phyloP scores from a whole-genome alignment of 2,329 filamentous ascomycete genomes.

The Nemania diffusa region DNA sequence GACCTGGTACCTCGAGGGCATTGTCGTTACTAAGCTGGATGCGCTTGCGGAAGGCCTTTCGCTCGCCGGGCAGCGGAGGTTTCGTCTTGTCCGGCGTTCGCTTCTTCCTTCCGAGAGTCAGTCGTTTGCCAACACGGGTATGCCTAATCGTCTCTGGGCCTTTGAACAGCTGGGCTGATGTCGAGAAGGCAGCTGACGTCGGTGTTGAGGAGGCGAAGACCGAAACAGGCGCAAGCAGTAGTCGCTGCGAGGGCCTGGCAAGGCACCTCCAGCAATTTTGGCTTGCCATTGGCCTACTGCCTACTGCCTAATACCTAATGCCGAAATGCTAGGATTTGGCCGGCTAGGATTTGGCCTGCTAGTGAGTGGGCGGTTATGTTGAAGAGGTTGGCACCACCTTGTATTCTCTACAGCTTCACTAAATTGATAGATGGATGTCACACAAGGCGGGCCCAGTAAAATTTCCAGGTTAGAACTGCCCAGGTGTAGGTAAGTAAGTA shows the following conservation, averaged over 20 bases:
- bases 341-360: too few relatives aligned
- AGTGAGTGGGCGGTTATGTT: background rate
- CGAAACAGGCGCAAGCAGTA: constrained; percentile 41
- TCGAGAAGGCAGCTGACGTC: constrained; percentile 45
- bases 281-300: constrained; percentile 60
- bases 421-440: constrained; percentile 17
- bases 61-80: constrained; percentile 78
- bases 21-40: constrained; percentile 95
- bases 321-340: background rate
- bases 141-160: constrained; percentile 34
- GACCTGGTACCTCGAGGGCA: constrained; percentile 78
- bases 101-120: constrained; percentile 62
- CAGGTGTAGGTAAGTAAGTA: too few relatives aligned
- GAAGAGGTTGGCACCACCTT: background rate
- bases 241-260: constrained; percentile 54
- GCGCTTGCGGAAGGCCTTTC: constrained; percentile 86
- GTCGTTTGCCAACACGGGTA: constrained; percentile 53
- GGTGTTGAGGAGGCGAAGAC: constrained; percentile 48
- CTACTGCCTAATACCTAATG: background rate
- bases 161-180: constrained; percentile 38
- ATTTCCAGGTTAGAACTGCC: constrained; percentile 31
- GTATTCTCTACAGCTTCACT: constrained; percentile 20
- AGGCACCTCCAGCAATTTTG: constrained; percentile 69
- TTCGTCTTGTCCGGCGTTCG: constrained; percentile 59
- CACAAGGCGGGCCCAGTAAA: constrained; percentile 32